Conservation (phyloP, 495 filamentous ascomycete species). For the Endocarpon pusillum region DNA sequence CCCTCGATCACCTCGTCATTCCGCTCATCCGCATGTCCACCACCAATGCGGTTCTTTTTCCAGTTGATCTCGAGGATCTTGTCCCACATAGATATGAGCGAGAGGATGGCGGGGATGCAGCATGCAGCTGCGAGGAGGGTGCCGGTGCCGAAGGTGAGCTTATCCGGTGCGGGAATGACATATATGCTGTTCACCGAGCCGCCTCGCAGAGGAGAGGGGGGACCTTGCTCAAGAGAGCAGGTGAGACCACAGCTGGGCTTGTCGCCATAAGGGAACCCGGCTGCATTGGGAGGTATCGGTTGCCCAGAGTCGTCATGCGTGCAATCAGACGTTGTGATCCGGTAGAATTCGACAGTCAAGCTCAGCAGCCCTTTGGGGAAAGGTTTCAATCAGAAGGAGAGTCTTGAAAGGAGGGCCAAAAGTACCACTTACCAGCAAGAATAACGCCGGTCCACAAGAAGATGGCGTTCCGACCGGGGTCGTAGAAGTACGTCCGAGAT, state of each 20-base stretch:
- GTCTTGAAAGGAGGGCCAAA: not conserved
- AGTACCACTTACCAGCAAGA: constrained; percentile 28
- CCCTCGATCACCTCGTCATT: constrained; percentile 27
- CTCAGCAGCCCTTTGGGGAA: constrained; percentile 29
- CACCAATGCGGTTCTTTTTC: constrained; percentile 21
- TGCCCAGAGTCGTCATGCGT: constrained; percentile 21
- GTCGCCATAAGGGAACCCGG: constrained; percentile 20
- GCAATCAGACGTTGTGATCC: constrained; percentile 23
- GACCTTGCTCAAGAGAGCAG: constrained; percentile 24
- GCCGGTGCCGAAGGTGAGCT: constrained; percentile 32
- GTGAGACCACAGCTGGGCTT: constrained; percentile 22
- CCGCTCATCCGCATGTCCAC: constrained; percentile 11
- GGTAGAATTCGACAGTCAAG: constrained; percentile 41
- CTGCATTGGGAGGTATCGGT: constrained; percentile 13
- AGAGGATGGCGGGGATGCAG: constrained; percentile 40
- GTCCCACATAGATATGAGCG: constrained; percentile 37
- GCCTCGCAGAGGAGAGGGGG: constrained; percentile 29
- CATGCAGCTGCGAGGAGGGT: constrained; percentile 40
- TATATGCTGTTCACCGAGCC: constrained; percentile 35
- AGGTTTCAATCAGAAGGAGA: constrained; percentile 7
- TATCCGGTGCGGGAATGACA: constrained; percentile 33
- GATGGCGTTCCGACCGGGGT: constrained; percentile 40
- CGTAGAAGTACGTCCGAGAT: constrained; percentile 41
- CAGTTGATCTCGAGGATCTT: constrained; percentile 41
- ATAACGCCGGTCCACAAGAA: constrained; percentile 42